A percentile compares a stretch with the other conserved stretches of the same genome.
Conservation (phyloP, 495 filamentous ascomycete genomes). For the Thozetella sp. region DNA sequence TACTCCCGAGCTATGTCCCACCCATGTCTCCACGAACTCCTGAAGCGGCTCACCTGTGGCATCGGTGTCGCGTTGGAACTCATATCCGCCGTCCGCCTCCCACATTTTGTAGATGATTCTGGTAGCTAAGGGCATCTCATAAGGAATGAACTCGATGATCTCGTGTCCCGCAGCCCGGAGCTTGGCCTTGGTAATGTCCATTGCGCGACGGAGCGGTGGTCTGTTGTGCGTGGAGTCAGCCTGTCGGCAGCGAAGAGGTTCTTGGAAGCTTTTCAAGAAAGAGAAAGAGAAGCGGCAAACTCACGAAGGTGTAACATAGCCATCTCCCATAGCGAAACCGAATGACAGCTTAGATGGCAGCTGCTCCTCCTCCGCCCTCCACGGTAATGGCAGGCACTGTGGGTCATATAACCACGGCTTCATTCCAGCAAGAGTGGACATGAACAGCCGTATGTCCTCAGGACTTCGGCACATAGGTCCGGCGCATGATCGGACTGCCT, state of each 20-base stretch:
- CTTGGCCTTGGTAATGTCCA: slow-evolving; percentile 10
- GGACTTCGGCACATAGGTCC: slow-evolving; percentile 7
- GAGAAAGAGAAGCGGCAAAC: neutral
- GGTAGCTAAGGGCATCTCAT: neutral
- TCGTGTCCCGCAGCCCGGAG: slow-evolving; percentile 7
- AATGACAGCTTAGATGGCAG: slow-evolving; percentile 8
- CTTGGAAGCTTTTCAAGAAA: too few relatives aligned
- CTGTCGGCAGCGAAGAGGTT: too few relatives aligned
- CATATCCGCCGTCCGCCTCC: slow-evolving; percentile 48
- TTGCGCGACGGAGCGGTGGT: slow-evolving; percentile 8
- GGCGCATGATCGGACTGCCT: slow-evolving; percentile 8
- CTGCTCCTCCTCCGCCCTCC: slow-evolving; percentile 9
- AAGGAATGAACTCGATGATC: slow-evolving; percentile 1
- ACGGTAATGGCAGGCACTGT: slow-evolving; percentile 5
- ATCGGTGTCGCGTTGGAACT: slow-evolving; percentile 45
- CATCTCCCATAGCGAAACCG: slow-evolving; percentile 7
- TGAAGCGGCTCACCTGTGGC: slow-evolving; percentile 54
- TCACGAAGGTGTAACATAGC: slow-evolving; percentile 10
- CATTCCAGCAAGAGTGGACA: slow-evolving; percentile 1
- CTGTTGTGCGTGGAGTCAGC: neutral
- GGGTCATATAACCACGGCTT: slow-evolving; percentile 2
- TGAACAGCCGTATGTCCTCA: slow-evolving; percentile 9
- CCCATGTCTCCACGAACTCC: slow-evolving; percentile 34
- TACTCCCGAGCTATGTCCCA: slow-evolving; percentile 13
- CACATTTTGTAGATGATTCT: slow-evolving; percentile 22